These are phyloP conservation scores for Pyrus hybrid DNA, from an alignment of 331 rosid genomes.

Conservation along the genomic window DNA sequence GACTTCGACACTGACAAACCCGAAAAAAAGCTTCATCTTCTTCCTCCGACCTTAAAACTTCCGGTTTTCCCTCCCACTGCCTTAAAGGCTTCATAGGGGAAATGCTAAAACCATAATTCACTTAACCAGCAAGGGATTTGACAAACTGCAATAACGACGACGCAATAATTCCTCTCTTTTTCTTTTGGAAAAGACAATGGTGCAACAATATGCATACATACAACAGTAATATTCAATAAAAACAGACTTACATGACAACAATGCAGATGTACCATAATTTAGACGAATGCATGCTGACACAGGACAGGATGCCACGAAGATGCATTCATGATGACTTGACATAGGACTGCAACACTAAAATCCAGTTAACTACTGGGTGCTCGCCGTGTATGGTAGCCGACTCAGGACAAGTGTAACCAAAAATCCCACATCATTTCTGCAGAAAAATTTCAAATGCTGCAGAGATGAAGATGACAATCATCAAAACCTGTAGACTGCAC, in stretches of 20 bases:
- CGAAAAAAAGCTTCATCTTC: neutral
- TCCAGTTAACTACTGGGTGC: neutral
- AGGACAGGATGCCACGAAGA: neutral
- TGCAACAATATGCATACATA: neutral
- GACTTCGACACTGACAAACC: neutral
- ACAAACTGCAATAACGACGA: neutral
- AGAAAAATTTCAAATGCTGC: neutral
- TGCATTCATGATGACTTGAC: neutral
- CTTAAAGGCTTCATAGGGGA: neutral
- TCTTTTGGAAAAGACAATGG: neutral
- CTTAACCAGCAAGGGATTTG: neutral
- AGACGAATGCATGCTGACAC: constrained; percentile 11
- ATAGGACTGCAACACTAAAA: neutral
- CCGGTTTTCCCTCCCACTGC: neutral
- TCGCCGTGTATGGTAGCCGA: neutral
- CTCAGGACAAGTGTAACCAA: neutral
- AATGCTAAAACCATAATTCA: neutral
- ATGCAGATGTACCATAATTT: constrained; percentile 10
- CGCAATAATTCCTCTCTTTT: neutral
- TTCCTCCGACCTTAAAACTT: neutral
- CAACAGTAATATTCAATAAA: neutral
- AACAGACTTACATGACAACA: constrained; percentile 7
- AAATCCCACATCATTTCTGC: neutral
- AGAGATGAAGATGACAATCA: neutral
- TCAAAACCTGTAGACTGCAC: neutral